These are phyloP conservation scores for Hypoxylon intermedium DNA, from an alignment of 495 filamentous ascomycete genomes.

Conservation along the genomic window DNA sequence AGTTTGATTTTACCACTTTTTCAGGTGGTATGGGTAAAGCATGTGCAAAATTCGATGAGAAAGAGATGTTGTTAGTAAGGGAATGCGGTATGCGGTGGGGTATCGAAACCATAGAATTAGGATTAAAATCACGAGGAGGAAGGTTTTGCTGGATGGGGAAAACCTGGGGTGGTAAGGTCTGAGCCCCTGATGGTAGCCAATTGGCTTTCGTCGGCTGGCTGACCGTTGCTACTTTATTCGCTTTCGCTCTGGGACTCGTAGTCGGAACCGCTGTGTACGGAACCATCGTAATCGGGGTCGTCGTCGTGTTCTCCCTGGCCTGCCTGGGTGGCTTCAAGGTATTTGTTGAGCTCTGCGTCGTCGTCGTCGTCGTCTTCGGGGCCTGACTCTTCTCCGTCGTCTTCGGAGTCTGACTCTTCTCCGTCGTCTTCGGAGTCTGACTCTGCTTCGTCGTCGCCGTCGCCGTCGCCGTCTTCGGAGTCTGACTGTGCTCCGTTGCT, in stretches of 20 bases:
- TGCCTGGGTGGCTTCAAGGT: not conserved
- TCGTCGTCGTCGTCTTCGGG: not conserved
- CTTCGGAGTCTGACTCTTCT: no score
- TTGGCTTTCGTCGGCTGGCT: not conserved
- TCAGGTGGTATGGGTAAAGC: not conserved
- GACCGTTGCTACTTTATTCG: not conserved
- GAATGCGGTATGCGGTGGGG: not conserved
- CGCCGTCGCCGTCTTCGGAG: not conserved
- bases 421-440: no score
- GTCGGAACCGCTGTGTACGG: no score
- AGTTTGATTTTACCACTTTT: slow-evolving; percentile 9
- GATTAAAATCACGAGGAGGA: not conserved
- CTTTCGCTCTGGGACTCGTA: no score
- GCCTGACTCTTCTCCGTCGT: not conserved
- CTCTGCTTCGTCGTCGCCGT: not conserved
- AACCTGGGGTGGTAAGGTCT: not conserved
- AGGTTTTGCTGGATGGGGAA: not conserved
- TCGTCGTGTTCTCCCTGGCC: not conserved
- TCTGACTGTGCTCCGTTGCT: not conserved
- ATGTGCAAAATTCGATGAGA: not conserved
- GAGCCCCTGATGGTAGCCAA: not conserved
- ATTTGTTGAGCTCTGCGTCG: not conserved
- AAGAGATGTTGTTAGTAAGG: not conserved
- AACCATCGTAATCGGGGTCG: no score
- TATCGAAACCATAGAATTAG: slow-evolving; percentile 11